Conservation (phyloP, 2,329 filamentous ascomycete genomes). For the Fusarium sp. region DNA sequence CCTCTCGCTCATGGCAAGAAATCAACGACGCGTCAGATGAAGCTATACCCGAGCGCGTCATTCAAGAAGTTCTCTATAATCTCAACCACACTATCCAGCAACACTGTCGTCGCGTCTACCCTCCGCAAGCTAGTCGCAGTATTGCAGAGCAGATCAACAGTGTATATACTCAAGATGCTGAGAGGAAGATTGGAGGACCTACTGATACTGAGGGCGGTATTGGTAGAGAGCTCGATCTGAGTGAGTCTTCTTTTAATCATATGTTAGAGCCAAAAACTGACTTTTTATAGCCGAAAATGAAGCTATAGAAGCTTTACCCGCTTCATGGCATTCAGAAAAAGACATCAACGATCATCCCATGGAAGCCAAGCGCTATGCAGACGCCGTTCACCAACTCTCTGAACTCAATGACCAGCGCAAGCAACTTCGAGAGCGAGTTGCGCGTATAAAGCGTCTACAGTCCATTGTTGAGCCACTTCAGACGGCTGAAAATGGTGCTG, state of each 20-base stretch:
- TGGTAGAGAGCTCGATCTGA: slow-evolving; percentile 59
- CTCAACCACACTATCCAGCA: slow-evolving; percentile 73
- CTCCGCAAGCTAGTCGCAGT: slow-evolving; percentile 75
- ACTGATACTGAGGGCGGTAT: slow-evolving; percentile 55
- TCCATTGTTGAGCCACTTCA: slow-evolving; percentile 61
- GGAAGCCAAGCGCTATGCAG: slow-evolving; percentile 65
- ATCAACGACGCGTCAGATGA: slow-evolving; percentile 58
- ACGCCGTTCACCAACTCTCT: slow-evolving; percentile 62
- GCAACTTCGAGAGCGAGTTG: slow-evolving; percentile 56
- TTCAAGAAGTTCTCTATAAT: slow-evolving; percentile 69
- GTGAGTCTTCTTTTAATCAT: slow-evolving; percentile 46
- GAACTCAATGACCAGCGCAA: slow-evolving; percentile 59
- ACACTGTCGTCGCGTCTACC: slow-evolving; percentile 74
- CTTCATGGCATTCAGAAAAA: slow-evolving; percentile 59
- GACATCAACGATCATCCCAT: slow-evolving; percentile 54
- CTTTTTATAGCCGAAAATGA: slow-evolving; percentile 53
- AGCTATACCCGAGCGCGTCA: slow-evolving; percentile 60
- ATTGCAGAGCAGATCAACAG: slow-evolving; percentile 79
- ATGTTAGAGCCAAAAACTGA: neutral
- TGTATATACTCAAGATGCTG: slow-evolving; percentile 67
- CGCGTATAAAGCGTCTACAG: slow-evolving; percentile 62
- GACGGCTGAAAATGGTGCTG: slow-evolving; percentile 48
- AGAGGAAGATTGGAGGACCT: slow-evolving; percentile 54
- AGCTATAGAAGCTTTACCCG: slow-evolving; percentile 61
- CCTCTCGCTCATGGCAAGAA: slow-evolving; percentile 66